phyloP scores from a whole-genome alignment of 495 filamentous ascomycete genomes.

The Chaetomium fimeti region DNA sequence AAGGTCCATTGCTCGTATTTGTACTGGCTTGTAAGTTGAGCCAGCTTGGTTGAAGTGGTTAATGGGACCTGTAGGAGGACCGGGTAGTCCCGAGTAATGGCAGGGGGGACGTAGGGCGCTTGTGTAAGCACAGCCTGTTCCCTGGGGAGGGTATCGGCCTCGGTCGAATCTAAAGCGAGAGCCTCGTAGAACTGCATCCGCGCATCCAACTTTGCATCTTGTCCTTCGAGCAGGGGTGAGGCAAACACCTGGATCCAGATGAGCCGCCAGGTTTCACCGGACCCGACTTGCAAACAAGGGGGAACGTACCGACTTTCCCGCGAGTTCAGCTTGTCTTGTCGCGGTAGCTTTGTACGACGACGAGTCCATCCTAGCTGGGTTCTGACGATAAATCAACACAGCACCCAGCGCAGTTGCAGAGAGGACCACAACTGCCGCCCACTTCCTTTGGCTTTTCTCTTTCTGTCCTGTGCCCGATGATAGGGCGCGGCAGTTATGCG shows the following conservation, averaged over 20 bases:
- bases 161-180: neutral
- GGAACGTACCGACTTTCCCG: neutral
- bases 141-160: neutral
- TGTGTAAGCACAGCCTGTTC: conserved; percentile 14
- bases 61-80: conserved; percentile 6
- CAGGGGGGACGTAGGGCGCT: conserved; percentile 10
- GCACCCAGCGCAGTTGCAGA: conserved; percentile 1
- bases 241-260: neutral
- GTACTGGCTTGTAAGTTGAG: conserved; percentile 15
- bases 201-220: neutral
- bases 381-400: neutral
- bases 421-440: neutral
- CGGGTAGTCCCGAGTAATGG: conserved; percentile 17
- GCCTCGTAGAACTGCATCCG: conserved; percentile 11
- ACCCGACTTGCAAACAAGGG: neutral
- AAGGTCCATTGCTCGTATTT: conserved; percentile 22
- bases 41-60: conserved; percentile 9
- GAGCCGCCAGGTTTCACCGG: neutral
- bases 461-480: neutral
- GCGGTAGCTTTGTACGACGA: neutral
- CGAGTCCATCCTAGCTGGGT: conserved; percentile 2
- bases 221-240: neutral
- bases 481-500: neutral
- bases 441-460: neutral
- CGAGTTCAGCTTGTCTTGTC: neutral